phyloP scores from a whole-genome alignment of 2,329 filamentous ascomycete species.

The Dendryphion nanum region DNA sequence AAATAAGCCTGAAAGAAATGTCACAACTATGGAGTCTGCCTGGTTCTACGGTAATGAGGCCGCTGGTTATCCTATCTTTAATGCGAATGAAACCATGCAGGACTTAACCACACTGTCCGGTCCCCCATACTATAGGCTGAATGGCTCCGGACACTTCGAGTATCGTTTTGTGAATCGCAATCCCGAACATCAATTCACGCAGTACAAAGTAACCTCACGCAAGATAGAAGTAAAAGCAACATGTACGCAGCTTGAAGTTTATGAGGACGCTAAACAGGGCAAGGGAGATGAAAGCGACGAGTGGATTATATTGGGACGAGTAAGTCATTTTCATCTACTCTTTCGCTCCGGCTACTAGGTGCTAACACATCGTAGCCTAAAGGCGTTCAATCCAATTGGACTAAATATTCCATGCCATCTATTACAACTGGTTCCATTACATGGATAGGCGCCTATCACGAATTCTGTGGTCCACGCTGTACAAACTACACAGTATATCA shows the following conservation, averaged over 20 bases:
- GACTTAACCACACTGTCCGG: constrained; percentile 22
- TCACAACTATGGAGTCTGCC: constrained; percentile 20
- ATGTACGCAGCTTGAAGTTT: constrained; percentile 23
- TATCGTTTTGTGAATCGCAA: constrained; percentile 36
- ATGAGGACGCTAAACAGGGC: too few species aligned
- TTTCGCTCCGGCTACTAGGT: too few species aligned
- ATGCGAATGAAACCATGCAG: constrained; percentile 9
- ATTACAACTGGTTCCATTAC: constrained; percentile 18
- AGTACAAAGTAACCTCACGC: constrained; percentile 25
- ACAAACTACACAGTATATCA: constrained; percentile 36
- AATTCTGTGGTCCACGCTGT: constrained; percentile 28
- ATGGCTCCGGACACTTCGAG: constrained; percentile 16
- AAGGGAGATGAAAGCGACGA: too few species aligned
- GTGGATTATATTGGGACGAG: too few species aligned
- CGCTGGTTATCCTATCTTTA: constrained; percentile 18
- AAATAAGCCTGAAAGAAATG: constrained; percentile 5
- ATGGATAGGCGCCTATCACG: constrained; percentile 20
- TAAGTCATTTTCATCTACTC: too few species aligned
- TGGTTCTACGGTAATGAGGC: constrained; percentile 32
- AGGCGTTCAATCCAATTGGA: too few species aligned
- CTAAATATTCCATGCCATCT: constrained; percentile 13
- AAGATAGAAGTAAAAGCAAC: constrained; percentile 18
- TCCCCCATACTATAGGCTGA: constrained; percentile 24
- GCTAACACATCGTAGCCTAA: too few species aligned
- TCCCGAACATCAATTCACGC: constrained; percentile 24